Conservation (phyloP, 306 rosid genomes). For the Quercus dentata region DNA sequence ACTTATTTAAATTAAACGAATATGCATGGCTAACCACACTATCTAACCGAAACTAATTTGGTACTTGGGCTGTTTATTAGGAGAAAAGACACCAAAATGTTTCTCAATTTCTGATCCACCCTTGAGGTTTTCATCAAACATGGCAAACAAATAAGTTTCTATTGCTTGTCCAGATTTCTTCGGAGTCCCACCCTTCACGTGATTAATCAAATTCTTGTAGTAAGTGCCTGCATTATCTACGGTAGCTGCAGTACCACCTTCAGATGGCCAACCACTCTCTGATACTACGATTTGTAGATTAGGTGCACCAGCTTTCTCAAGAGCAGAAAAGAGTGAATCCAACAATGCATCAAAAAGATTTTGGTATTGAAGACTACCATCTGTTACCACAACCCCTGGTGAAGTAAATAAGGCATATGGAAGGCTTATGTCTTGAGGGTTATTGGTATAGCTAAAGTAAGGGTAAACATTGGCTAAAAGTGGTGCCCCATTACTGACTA, state of each 20-base stretch:
- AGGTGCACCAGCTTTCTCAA: constrained; percentile 32
- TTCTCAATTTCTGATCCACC: constrained; percentile 6
- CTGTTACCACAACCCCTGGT: constrained; percentile 17
- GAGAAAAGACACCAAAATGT: constrained; percentile 37
- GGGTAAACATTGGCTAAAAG: constrained; percentile 70
- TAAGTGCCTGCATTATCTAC: constrained; percentile 35
- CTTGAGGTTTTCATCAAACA: constrained; percentile 45
- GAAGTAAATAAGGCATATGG: constrained; percentile 48
- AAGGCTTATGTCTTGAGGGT: background rate
- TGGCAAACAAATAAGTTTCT: constrained; percentile 40
- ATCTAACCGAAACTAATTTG: constrained; percentile 18
- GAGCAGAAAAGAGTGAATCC: constrained; percentile 52
- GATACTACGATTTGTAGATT: constrained; percentile 47
- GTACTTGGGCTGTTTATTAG: constrained; percentile 38
- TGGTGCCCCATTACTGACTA: constrained; percentile 38
- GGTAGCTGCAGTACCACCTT: constrained; percentile 34
- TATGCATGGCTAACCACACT: background rate
- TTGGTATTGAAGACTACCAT: constrained; percentile 31
- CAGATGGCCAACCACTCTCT: constrained; percentile 81
- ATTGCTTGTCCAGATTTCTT: constrained; percentile 27
- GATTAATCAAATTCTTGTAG: constrained; percentile 45
- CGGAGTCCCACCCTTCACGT: constrained; percentile 50
- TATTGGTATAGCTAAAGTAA: constrained; percentile 24
- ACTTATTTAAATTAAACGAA: background rate
- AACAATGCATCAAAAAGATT: constrained; percentile 47